phyloP scores from a whole-genome alignment of 768 basidiomycete species.

The Kwoniella sp. region DNA sequence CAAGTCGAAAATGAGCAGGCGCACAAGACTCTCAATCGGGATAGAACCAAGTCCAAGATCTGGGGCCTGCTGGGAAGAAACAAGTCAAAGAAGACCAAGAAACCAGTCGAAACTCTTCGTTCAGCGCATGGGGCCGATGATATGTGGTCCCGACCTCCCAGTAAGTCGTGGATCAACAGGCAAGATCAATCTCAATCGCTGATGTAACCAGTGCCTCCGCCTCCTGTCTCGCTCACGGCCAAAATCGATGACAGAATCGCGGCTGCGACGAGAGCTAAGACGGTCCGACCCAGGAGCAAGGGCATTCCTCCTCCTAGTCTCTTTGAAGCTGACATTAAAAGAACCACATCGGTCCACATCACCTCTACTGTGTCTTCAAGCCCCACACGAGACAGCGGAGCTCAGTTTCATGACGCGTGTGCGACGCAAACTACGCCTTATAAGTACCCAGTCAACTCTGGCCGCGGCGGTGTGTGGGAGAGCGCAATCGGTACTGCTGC shows the following conservation, averaged over 20 bases:
- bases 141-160: not conserved
- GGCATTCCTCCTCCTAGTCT: too few species aligned
- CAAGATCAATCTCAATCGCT: not conserved
- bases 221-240: not conserved
- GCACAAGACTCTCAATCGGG: slow-evolving; percentile 23
- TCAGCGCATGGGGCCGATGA: not conserved
- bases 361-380: too few species aligned
- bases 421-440: not conserved
- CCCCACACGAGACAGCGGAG: too few species aligned
- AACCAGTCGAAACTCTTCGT: not conserved
- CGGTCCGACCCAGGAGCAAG: too few species aligned
- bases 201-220: not conserved
- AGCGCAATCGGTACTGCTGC: slow-evolving; percentile 11
- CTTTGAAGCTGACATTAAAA: too few species aligned
- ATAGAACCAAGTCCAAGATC: slow-evolving; percentile 38
- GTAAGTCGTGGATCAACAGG: not conserved
- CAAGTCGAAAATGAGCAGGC: slow-evolving; percentile 4
- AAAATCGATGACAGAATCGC: slow-evolving; percentile 16
- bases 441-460: slow-evolving; percentile 10
- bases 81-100: slow-evolving; percentile 21
- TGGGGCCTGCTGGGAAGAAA: slow-evolving; percentile 34
- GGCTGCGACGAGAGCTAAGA: too few species aligned
- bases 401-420: too few species aligned
- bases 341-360: too few species aligned
- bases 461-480: slow-evolving; percentile 18